Conservation (phyloP, 2,329 filamentous ascomycete genomes). For the Lasiodiplodia hormozganensis region DNA sequence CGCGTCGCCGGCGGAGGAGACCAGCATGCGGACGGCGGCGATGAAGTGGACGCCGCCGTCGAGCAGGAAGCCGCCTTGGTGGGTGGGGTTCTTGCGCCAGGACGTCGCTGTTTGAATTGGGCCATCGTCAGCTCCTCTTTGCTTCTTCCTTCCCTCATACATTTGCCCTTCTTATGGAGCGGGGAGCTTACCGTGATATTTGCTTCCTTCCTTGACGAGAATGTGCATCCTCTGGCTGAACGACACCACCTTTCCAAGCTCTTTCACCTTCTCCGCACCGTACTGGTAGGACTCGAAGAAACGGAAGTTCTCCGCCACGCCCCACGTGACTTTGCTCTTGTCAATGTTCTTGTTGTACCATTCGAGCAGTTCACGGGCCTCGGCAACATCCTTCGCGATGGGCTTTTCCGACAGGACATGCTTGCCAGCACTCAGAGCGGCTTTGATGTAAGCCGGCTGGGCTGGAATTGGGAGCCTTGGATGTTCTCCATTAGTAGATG, state of each 20-base stretch:
- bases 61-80: constrained; percentile 79
- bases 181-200: constrained; percentile 52
- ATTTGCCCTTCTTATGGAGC: not conserved
- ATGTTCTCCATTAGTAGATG: constrained; percentile 32
- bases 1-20: constrained; percentile 53
- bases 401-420: constrained; percentile 76
- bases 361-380: constrained; percentile 56
- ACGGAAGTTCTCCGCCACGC: constrained; percentile 72
- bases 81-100: constrained; percentile 72
- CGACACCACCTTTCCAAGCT: constrained; percentile 61
- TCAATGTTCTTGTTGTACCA: constrained; percentile 41
- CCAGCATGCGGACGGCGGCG: constrained; percentile 66
- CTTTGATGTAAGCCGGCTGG: constrained; percentile 66
- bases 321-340: constrained; percentile 43
- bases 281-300: constrained; percentile 64
- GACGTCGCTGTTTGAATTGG: constrained; percentile 48
- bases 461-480: constrained; percentile 65
- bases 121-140: not conserved
- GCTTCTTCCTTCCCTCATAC: not conserved
- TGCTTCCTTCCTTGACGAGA: constrained; percentile 57
- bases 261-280: constrained; percentile 57
- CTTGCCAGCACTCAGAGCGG: constrained; percentile 69
- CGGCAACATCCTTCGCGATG: constrained; percentile 65
- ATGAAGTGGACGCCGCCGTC: constrained; percentile 78
- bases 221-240: constrained; percentile 59